These are phyloP conservation scores for Neurospora cerealis DNA, from an alignment of 495 filamentous ascomycete species.

Conservation along the genomic window DNA sequence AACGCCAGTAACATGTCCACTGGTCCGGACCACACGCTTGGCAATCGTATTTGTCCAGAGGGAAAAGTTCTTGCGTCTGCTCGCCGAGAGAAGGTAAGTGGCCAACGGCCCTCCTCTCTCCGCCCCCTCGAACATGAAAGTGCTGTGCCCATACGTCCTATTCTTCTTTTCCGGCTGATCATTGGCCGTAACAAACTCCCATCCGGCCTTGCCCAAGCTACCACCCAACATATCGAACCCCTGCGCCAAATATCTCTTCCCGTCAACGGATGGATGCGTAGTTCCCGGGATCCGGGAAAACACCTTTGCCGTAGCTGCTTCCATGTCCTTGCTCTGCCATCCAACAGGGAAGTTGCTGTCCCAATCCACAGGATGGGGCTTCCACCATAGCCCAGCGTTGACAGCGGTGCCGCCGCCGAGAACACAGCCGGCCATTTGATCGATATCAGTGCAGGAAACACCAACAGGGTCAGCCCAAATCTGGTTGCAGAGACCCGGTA, in stretches of 20 bases:
- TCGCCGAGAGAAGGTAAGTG: constrained; percentile 57
- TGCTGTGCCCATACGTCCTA: constrained; percentile 49
- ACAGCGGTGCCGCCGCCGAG: constrained; percentile 64
- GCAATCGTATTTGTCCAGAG: constrained; percentile 54
- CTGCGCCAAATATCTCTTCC: constrained; percentile 52
- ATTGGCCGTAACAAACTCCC: constrained; percentile 51
- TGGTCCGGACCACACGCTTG: constrained; percentile 48
- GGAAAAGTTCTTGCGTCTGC: constrained; percentile 48
- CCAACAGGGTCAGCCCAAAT: constrained; percentile 50
- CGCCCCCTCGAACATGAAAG: constrained; percentile 55
- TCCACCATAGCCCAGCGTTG: constrained; percentile 51
- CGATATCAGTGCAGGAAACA: constrained; percentile 54
- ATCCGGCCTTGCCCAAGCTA: constrained; percentile 46
- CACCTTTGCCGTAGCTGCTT: constrained; percentile 43
- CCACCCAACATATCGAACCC: constrained; percentile 48
- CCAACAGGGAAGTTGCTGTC: constrained; percentile 60
- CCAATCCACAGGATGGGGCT: constrained; percentile 47
- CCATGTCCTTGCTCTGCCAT: constrained; percentile 57
- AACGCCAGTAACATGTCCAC: constrained; percentile 50
- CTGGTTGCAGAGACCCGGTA: constrained; percentile 61
- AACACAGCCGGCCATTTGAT: constrained; percentile 62
- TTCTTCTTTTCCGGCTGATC: constrained; percentile 52
- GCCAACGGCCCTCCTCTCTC: constrained; percentile 59
- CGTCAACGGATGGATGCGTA: constrained; percentile 52
- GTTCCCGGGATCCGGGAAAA: constrained; percentile 63